Conservation (phyloP, 2,329 filamentous ascomycete genomes). For the Cryphonectria japonica region DNA sequence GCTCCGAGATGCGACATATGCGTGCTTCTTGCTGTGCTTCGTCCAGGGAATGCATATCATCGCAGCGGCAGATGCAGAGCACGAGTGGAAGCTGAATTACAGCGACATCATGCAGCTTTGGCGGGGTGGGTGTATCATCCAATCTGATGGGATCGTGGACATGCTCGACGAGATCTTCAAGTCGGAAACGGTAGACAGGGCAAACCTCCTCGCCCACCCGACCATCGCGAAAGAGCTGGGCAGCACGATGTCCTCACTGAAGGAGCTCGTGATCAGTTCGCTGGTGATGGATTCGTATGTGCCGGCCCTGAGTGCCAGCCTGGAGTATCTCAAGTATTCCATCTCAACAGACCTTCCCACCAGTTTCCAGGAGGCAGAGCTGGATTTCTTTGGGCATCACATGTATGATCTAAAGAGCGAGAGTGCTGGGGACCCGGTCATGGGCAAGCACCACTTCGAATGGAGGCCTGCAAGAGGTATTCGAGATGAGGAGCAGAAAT, state of each 20-base stretch:
- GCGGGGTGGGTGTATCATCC: slow-evolving; percentile 73
- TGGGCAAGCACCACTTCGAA: slow-evolving; percentile 66
- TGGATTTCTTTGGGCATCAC: slow-evolving; percentile 73
- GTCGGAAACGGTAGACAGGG: slow-evolving; percentile 41
- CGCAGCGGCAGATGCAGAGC: slow-evolving; percentile 57
- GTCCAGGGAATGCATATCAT: slow-evolving; percentile 70
- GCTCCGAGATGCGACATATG: slow-evolving; percentile 64
- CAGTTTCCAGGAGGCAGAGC: slow-evolving; percentile 70
- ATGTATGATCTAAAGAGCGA: slow-evolving; percentile 65
- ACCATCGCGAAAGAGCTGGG: slow-evolving; percentile 58
- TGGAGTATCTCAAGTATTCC: slow-evolving; percentile 71
- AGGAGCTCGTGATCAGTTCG: slow-evolving; percentile 57
- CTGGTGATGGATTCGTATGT: slow-evolving; percentile 62
- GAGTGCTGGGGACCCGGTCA: slow-evolving; percentile 52
- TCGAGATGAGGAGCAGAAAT: slow-evolving; percentile 9
- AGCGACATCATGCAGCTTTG: slow-evolving; percentile 62
- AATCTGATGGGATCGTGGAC: slow-evolving; percentile 66
- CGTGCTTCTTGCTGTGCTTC: slow-evolving; percentile 63
- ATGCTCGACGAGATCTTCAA: slow-evolving; percentile 55
- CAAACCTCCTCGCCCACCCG: slow-evolving; percentile 41
- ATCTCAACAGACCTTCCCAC: slow-evolving; percentile 65
- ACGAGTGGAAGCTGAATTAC: slow-evolving; percentile 63
- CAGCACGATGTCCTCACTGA: slow-evolving; percentile 53
- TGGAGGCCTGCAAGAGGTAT: slow-evolving; percentile 52
- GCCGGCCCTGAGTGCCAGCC: slow-evolving; percentile 61